Evolutionary conservation across 768 basidiomycete genomes (phyloP).

Genomic region (Mycena haematopus): DNA sequence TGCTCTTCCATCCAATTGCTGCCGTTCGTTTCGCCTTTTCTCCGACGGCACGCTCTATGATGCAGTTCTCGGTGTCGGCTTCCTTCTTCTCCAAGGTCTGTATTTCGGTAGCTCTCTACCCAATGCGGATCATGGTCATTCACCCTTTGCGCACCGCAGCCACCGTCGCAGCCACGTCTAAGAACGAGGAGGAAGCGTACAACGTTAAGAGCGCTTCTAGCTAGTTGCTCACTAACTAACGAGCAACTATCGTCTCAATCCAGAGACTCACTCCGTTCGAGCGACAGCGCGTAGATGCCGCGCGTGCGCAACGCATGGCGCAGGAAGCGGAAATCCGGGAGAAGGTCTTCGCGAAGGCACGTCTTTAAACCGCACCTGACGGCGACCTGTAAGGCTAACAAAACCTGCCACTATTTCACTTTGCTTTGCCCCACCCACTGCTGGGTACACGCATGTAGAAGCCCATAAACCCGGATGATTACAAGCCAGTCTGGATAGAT

Average conservation of each 20-base stretch:
- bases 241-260: neutral
- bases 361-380: constrained; percentile 30
- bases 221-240: neutral
- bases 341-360: constrained; percentile 59
- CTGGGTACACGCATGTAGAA: constrained; percentile 31
- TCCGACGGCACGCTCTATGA: neutral
- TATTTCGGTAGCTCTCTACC: neutral
- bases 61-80: constrained; percentile 28
- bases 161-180: constrained; percentile 60
- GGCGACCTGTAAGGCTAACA: neutral
- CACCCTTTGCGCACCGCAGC: constrained; percentile 36
- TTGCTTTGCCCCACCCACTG: neutral
- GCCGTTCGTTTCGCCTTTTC: constrained; percentile 5
- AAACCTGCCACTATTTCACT: neutral
- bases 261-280: constrained; percentile 72
- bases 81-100: constrained; percentile 29
- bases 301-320: constrained; percentile 56
- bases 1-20: constrained; percentile 14
- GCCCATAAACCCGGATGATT: constrained; percentile 42
- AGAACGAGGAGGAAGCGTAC: constrained; percentile 60
- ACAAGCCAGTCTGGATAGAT: constrained; percentile 54
- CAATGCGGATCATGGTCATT: constrained; percentile 6
- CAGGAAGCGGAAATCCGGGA: constrained; percentile 61
- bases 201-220: constrained; percentile 43
- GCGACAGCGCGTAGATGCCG: constrained; percentile 66